Evolutionary conservation across 2,329 filamentous ascomycete genomes (phyloP), one percentile per base, ranked within the genome.

Genomic region (Cladosporium sp.): DNA sequence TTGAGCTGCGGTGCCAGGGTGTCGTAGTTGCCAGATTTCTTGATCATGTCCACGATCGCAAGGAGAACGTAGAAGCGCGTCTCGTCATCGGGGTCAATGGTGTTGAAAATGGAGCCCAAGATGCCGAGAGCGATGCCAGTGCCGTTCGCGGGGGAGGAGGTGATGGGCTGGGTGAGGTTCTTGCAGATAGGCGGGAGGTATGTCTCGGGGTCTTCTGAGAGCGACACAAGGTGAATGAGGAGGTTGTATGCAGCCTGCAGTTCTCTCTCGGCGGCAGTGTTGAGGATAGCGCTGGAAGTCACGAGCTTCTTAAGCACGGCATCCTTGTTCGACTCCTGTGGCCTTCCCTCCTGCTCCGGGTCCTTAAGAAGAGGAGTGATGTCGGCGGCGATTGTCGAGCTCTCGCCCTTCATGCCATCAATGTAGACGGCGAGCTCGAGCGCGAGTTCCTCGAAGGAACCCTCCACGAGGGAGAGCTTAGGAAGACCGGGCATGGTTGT

Each of bases 201-300:
- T 74, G 87, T 88, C 72, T 89, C 86, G 61, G 87, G 82, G 63
- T 91, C 88, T 64, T 87, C 83, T 55, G 90, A 89, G 74, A 95
- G 89, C 65, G 89, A 80, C 61, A 95, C 83, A 56, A 98, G 85
- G 77, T 96, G 89, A 68, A 97, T 85, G 70, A 98, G 85, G 63
- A 97, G 86, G 76, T 98, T 97, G 77, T 96, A 96, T 56, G 92
- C 89, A 55, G 92, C 86, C 56, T 89, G 91, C 71, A 96, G 93
- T 73, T 97, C 92, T 81, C 93, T 95, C 80, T 98, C 93, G 54
- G 92, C 89, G 52, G 90, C 88, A 58, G 81, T 80, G 73, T 91
- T 95, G 68, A 98, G 78, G 46, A 80, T 81, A 49, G 80, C 74
- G 49, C 89, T 89, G 54, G 87, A 87, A 61, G 85, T 83, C 56